phyloP scores from a whole-genome alignment of 495 filamentous ascomycete genomes.

The Lophiotrema nucula region DNA sequence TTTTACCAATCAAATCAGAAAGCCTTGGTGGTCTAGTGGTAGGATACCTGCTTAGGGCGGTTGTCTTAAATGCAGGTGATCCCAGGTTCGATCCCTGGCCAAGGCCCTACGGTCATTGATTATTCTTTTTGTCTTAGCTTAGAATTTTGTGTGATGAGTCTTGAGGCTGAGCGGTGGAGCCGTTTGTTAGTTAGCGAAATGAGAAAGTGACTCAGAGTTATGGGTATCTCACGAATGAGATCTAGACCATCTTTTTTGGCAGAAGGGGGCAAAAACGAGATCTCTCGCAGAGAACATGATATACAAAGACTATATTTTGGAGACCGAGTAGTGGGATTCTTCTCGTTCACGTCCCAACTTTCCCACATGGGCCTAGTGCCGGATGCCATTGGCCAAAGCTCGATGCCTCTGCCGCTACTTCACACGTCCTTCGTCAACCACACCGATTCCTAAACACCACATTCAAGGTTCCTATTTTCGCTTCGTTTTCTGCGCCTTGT shows the following conservation, averaged over 20 bases:
- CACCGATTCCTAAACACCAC: neutral
- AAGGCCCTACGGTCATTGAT: neutral
- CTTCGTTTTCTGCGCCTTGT: neutral
- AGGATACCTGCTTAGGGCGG: slow-evolving; percentile 21
- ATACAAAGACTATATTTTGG: too few relatives aligned
- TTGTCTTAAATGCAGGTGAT: slow-evolving; percentile 1
- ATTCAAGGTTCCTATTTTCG: neutral
- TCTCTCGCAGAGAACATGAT: too few relatives aligned
- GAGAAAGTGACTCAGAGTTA: neutral
- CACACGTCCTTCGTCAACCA: neutral
- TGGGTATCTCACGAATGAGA: neutral
- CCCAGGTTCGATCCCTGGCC: slow-evolving; percentile 8
- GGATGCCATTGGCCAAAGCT: neutral
- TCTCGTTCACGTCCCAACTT: neutral
- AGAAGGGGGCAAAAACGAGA: too few relatives aligned
- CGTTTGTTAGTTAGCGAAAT: neutral
- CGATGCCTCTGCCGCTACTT: too few relatives aligned
- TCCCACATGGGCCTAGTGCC: neutral
- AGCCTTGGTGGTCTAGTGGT: slow-evolving; percentile 21
- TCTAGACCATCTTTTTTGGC: neutral
- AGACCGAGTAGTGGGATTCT: too few relatives aligned
- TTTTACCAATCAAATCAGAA: neutral
- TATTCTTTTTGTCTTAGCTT: neutral
- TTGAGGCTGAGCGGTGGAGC: neutral
- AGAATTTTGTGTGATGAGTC: neutral